Conservation (phyloP, 2,329 filamentous ascomycete species). For the Paecilomyces fulvus region DNA sequence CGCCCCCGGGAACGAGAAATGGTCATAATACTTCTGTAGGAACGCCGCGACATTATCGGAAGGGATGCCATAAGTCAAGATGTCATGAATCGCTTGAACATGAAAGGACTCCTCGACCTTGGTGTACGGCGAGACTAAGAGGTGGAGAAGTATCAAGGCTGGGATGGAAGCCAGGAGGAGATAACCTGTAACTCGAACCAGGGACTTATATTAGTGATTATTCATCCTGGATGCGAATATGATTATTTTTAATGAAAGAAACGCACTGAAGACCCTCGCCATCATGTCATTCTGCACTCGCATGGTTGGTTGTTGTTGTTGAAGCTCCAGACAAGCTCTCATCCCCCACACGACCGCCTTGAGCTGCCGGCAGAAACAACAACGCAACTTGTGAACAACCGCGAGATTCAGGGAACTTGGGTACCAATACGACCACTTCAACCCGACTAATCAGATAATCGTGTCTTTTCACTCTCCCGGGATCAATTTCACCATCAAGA, state of each 20-base stretch:
- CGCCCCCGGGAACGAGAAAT: conserved; percentile 80
- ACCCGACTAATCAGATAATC: too few species aligned
- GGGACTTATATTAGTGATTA: neutral
- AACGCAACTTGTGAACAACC: conserved; percentile 1
- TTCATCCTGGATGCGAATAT: neutral
- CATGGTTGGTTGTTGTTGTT: neutral
- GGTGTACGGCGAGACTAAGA: conserved; percentile 72
- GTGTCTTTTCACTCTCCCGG: neutral
- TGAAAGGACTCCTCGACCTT: conserved; percentile 99
- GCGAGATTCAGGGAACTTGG: neutral
- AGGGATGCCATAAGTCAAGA: conserved; percentile 71
- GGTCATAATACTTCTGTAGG: conserved; percentile 66
- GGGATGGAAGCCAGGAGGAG: conserved; percentile 49
- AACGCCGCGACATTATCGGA: conserved; percentile 44
- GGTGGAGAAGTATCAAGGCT: conserved; percentile 56
- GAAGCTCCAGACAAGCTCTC: neutral
- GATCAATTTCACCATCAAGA: neutral
- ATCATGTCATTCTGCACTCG: conserved; percentile 6
- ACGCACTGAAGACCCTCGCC: conserved; percentile 4
- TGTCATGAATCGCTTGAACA: conserved; percentile 86
- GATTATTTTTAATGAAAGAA: neutral
- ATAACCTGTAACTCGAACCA: conserved; percentile 31
- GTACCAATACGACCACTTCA: neutral
- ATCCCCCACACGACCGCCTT: neutral
- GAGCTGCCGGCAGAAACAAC: conserved; percentile 4